These are phyloP conservation scores for Xylaria sp. DNA, from an alignment of 2,329 filamentous ascomycete genomes.

Conservation along the genomic window DNA sequence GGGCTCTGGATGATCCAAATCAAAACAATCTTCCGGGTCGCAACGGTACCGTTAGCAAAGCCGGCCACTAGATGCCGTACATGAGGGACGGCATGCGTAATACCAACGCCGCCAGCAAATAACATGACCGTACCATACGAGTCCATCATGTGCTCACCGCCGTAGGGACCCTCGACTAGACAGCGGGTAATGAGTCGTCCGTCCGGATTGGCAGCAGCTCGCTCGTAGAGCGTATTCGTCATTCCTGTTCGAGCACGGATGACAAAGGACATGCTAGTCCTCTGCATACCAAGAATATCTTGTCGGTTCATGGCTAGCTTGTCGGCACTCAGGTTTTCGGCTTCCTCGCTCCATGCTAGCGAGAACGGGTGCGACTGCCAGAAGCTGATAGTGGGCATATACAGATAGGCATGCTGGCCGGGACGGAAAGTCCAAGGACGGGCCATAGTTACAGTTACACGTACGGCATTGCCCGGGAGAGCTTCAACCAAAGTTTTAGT, in stretches of 20 bases:
- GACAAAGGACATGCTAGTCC: constrained; percentile 75
- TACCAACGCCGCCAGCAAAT: constrained; percentile 83
- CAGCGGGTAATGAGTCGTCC: constrained; percentile 72
- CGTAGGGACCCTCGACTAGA: constrained; percentile 81
- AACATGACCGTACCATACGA: constrained; percentile 83
- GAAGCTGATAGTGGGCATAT: constrained; percentile 76
- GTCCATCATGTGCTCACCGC: constrained; percentile 74
- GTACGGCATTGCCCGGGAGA: constrained; percentile 78
- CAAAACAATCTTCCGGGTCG: constrained; percentile 76
- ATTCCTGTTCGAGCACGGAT: constrained; percentile 80
- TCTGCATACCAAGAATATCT: constrained; percentile 69
- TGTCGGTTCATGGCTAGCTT: constrained; percentile 70
- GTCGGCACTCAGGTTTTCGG: constrained; percentile 61
- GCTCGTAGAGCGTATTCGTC: constrained; percentile 75
- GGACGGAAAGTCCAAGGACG: constrained; percentile 81
- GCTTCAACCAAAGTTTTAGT: constrained; percentile 78
- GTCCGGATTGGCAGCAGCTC: constrained; percentile 69
- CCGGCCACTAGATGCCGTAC: constrained; percentile 77
- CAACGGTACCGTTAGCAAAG: constrained; percentile 74
- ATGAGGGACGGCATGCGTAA: constrained; percentile 82
- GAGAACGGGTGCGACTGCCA: constrained; percentile 85
- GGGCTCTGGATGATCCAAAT: constrained; percentile 84
- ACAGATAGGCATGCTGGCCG: constrained; percentile 83
- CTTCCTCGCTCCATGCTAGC: constrained; percentile 79
- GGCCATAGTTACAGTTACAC: constrained; percentile 78